Evolutionary conservation across 345 rosid genomes (phyloP), one percentile per base, ranked within the genome.

Genomic region (Ceriops zippeliana): DNA sequence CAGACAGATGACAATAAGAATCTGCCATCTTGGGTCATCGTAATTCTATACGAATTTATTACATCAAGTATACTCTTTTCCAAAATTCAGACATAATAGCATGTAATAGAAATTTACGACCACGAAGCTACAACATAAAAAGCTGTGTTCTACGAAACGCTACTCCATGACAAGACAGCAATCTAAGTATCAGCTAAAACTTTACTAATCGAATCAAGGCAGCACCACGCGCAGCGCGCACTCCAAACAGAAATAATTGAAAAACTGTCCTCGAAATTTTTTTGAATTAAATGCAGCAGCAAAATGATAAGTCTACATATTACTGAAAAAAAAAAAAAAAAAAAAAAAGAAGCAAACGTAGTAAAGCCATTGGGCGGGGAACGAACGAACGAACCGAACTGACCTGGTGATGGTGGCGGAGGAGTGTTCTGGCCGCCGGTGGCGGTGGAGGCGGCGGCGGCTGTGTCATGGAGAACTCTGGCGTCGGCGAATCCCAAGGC

Each of bases 301-400:
- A n/a, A 13, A 37, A 11, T 57, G 27, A 22, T 34, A 71, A 72
- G 76, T 66, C 80, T 79, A 75, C 77, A 74, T 84, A 32, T 75
- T 21, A 49, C 65, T 49, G 10, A 7, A 32, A 32, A 32, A 5
- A 5, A 0, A 32, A 32, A 32, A 32, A 5, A 6, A 32, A 32
- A 5, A 0, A 34, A 34, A 1, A 6, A 34, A 34, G n/a, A 7
- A 34, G 10, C 2, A 2, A 56, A 10, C 26, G 16, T 31, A 4
- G 34, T 5, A 31, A 31, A 31, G 34, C 5, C 34, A 31, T 4
- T 31, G 34, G 34, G 34, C 0, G 34, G 75, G 5, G 58, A 74
- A 53, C 10, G 21, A 20, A 20, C 52, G 26, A 53, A 21, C 22
- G 27, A 22, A 85, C 52, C 76, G 32, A 52, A 63, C 51, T 27